Base-by-base conservation (phyloP, 768 basidiomycete genomes). In the Kwoniella sp. region DNA sequence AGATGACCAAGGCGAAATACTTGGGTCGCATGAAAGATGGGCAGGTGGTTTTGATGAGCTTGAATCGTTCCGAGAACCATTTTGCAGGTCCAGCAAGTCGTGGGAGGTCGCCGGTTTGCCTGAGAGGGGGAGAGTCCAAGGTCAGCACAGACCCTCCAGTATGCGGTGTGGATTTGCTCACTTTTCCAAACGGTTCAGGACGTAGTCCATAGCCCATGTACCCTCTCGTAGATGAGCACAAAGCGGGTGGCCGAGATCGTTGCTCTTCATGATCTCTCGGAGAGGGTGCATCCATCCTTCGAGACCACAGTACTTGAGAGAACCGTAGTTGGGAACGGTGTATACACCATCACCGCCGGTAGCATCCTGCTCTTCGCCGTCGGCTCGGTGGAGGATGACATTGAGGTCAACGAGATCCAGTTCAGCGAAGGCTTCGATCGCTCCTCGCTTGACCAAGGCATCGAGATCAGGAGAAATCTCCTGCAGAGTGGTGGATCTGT, bases 221-320 rank as follows among this genome's bases (percentile, higher is more conserved):
- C 96, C 96, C 27, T 88, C 84, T 63, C 96, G 85, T 61, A 98
- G 80, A 80, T 98, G 91, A 2, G 83, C 88, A 71, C 92, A 95
- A 3, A 99, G 83, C 1, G 92, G 85, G 78, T 98, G 93, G 0
- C 96, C 96, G 2, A 98, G 84, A 77, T 99, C 93, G 78, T 98
- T 98, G 73, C 87, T 85, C 68, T 84, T 83, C 86, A 93, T 93
- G 77, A 98, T 87, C 69, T 86, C 86, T 40, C 86, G 84, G 58
- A 98, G 82, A 0, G 88, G 88, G 69, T 88, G 86, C 92, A 99
- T 97, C 92, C 94, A 99, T 1, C 96, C 96, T 74, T 98, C 92
- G 55, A 98, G 79, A 19, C 96, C 96, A 72, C 94, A 97, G 80
- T 97, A 99, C 12, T 86, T 87, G 78, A 93, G 82, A 63, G 85